Percentiles rank a stretch among this genome's conserved stretches.
These are phyloP conservation scores for Eucommia ulmoides DNA, from an alignment of 257 asterid genomes.

Conservation along the genomic window DNA sequence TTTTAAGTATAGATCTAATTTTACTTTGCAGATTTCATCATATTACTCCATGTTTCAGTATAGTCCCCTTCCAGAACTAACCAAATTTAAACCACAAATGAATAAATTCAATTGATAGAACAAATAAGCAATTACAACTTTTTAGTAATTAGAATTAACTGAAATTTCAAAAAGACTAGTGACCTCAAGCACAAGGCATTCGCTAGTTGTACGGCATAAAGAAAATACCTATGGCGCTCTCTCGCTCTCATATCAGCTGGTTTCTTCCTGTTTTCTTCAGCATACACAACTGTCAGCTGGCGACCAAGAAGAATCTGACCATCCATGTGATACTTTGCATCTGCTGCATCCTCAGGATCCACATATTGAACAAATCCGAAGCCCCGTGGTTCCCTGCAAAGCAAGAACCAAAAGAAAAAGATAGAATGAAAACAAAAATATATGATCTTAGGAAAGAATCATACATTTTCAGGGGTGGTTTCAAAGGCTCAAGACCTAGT, in stretches of 20 bases:
- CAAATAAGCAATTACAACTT: too few species aligned
- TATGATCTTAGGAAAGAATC: not conserved
- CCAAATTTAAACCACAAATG: too few species aligned
- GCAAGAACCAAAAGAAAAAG: slow-evolving; percentile 7
- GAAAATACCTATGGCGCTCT: slow-evolving; percentile 30
- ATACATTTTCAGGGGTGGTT: not conserved
- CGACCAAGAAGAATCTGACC: slow-evolving; percentile 53
- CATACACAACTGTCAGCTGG: slow-evolving; percentile 68
- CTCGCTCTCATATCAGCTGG: slow-evolving; percentile 74
- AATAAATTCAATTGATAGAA: too few species aligned
- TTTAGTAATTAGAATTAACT: too few species aligned
- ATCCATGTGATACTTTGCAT: slow-evolving; percentile 67
- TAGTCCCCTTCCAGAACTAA: too few species aligned
- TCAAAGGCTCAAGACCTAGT: not conserved
- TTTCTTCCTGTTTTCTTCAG: slow-evolving; percentile 68
- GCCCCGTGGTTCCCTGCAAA: slow-evolving; percentile 64
- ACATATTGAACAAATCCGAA: slow-evolving; percentile 78
- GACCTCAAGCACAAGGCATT: too few species aligned
- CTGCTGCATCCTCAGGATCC: slow-evolving; percentile 74
- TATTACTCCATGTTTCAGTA: too few species aligned
- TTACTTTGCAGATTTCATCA: too few species aligned
- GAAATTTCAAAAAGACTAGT: too few species aligned
- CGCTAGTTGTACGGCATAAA: too few species aligned
- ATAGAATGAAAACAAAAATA: not conserved
- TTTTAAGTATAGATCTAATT: too few species aligned